These are phyloP conservation scores for Leonotis leonurus DNA, from an alignment of 257 asterid genomes.

Conservation along the genomic window DNA sequence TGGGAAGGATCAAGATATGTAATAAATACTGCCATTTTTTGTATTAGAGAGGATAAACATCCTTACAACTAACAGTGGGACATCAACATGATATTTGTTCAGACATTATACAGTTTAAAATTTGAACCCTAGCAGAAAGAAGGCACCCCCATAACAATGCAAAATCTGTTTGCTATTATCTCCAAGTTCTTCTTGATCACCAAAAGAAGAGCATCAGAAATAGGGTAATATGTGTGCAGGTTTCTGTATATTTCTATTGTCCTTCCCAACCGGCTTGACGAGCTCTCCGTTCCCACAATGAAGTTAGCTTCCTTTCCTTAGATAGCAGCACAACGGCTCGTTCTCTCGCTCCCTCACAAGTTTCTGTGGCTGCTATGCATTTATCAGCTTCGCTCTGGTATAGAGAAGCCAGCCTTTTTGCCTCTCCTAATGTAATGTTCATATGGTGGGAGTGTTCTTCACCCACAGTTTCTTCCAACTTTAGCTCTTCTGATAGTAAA, in stretches of 20 bases:
- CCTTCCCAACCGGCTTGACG: conserved; percentile 84
- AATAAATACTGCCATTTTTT: background rate
- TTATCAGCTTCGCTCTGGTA: conserved; percentile 86
- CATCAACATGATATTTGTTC: background rate
- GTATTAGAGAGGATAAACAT: conserved; percentile 1
- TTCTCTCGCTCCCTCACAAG: conserved; percentile 89
- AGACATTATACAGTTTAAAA: background rate
- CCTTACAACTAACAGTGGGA: conserved; percentile 13
- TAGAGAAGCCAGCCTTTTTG: conserved; percentile 73
- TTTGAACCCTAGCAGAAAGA: background rate
- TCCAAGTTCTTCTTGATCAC: background rate
- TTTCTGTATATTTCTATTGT: conserved; percentile 21
- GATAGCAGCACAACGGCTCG: conserved; percentile 55
- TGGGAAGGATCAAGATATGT: background rate
- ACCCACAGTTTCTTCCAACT: conserved; percentile 61
- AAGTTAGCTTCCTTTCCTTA: conserved; percentile 66
- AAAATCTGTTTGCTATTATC: conserved; percentile 18
- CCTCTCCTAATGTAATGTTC: conserved; percentile 79
- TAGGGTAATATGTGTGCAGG: background rate
- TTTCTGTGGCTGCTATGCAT: conserved; percentile 84
- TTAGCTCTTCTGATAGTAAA: conserved; percentile 78
- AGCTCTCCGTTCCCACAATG: conserved; percentile 80
- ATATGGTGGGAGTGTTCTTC: conserved; percentile 66
- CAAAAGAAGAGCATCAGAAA: background rate
- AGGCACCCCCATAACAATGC: too few species aligned